Base-by-base conservation (phyloP, 2,329 filamentous ascomycete genomes). In the Botryotinia calthae region DNA sequence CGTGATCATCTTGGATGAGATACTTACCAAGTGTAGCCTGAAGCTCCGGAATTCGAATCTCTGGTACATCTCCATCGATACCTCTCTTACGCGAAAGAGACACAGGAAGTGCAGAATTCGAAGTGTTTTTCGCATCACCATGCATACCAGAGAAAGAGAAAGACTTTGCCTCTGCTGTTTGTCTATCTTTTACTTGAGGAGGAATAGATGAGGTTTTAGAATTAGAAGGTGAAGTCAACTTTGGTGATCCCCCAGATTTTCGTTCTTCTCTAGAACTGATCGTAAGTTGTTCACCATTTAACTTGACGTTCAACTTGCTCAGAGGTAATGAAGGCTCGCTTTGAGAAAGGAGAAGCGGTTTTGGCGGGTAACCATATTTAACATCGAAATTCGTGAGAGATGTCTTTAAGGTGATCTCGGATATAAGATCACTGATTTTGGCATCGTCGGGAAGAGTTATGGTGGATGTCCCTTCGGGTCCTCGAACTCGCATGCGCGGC, bases 281-380 rank as follows among this genome's bases (percentile, higher is more conserved):
- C n/a, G 90, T 91, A 62, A 93, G 85, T 79, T 91, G 90, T 76
- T 92, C 89, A 58, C 90, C 90, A 78, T 92, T 86, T 34, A 93
- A 83, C 69, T 88, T 88, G 71, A 91, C 81, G 14, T 86, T 88
- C 1, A 90, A 84, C 71, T 90, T 86, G 44, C 80, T 84, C 78
- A 88, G 87, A 75, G 78, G 83, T 75, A 83, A 87, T 46, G 81
- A 74, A 28, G 67, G 75, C 34, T 81, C 79, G 76, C 82, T 81
- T 73, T 88, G 85, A 44, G 87, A 85, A 16, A 91, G 84, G 51
- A 89, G 85, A 25, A 98, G 86, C 0, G 89, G 85, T 79, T 91
- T 89, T 37, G 93, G 90, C 0, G 95, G 95, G 78, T 92, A 97
- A 51, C 94, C 94, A 82, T 91, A 93, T 84, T 96, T 97, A 75